These are phyloP conservation scores for Fusarium scirpi DNA, from an alignment of 2,329 filamentous ascomycete species.

Conservation along the genomic window DNA sequence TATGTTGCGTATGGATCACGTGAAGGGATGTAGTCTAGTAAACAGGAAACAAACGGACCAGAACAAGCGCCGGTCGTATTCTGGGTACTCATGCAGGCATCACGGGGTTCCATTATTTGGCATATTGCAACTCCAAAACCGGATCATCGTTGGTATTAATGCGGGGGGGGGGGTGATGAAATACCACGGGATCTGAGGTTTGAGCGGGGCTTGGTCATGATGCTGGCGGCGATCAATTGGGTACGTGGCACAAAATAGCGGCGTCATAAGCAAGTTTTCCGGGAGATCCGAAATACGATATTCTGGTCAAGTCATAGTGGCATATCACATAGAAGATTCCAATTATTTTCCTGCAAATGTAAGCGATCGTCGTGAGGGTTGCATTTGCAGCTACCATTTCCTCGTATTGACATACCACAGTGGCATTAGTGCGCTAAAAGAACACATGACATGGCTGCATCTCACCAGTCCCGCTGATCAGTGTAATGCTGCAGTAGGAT, in stretches of 20 bases:
- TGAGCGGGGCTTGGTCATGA: background rate
- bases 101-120: background rate
- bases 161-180: background rate
- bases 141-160: background rate
- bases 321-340: background rate
- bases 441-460: slow-evolving; percentile 7
- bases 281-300: background rate
- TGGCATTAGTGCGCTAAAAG: background rate
- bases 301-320: too few relatives aligned
- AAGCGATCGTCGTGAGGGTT: background rate
- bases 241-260: background rate
- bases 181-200: background rate
- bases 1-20: fast-evolving
- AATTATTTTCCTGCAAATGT: background rate
- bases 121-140: background rate
- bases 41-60: too few relatives aligned
- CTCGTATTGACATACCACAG: slow-evolving; percentile 7
- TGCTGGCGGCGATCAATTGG: background rate
- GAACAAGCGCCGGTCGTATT: background rate
- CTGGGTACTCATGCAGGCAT: background rate
- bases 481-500: too few relatives aligned
- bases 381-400: background rate
- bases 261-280: background rate
- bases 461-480: slow-evolving; percentile 1
- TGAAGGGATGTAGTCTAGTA: too few relatives aligned